phyloP scores from a whole-genome alignment of 1,284 basidiomycete genomes.

The Ceratobasidium sp. region DNA sequence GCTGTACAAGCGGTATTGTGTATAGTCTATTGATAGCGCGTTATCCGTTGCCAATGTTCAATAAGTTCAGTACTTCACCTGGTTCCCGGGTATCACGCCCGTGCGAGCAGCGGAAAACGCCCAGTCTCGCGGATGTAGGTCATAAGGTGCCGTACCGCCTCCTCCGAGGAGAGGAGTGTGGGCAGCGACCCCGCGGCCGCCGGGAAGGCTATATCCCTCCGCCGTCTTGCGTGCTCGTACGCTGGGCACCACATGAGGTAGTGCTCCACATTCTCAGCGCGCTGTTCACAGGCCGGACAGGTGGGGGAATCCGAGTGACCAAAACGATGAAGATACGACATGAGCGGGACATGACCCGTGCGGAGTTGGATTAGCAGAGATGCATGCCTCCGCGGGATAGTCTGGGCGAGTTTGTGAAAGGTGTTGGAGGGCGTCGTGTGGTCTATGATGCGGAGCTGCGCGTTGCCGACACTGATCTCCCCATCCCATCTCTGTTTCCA shows the following conservation, averaged over 20 bases:
- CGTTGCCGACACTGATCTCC: not conserved
- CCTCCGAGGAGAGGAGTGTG: not conserved
- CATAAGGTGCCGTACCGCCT: not conserved
- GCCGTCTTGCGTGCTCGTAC: not conserved
- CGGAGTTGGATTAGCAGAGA: slow-evolving; percentile 3
- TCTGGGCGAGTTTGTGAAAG: slow-evolving; percentile 11
- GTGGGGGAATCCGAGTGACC: not conserved
- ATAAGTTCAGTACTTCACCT: not conserved
- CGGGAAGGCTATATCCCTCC: not conserved
- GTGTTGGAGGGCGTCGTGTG: not conserved
- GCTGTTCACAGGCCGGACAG: not conserved
- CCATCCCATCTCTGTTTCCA: not conserved
- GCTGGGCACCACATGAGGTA: slow-evolving; percentile 1
- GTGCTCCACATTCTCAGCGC: not conserved
- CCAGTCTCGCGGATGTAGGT: not conserved
- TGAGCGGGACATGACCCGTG: not conserved
- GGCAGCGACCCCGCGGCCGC: not conserved
- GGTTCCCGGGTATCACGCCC: too few relatives aligned
- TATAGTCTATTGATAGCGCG: not conserved
- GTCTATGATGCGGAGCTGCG: not conserved
- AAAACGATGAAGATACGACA: not conserved
- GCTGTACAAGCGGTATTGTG: not conserved
- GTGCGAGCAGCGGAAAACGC: not conserved
- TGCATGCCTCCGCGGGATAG: not conserved
- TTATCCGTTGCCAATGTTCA: not conserved